phyloP scores from a whole-genome alignment of 441 rosid genomes.

The Arabidopsis lyrata region DNA sequence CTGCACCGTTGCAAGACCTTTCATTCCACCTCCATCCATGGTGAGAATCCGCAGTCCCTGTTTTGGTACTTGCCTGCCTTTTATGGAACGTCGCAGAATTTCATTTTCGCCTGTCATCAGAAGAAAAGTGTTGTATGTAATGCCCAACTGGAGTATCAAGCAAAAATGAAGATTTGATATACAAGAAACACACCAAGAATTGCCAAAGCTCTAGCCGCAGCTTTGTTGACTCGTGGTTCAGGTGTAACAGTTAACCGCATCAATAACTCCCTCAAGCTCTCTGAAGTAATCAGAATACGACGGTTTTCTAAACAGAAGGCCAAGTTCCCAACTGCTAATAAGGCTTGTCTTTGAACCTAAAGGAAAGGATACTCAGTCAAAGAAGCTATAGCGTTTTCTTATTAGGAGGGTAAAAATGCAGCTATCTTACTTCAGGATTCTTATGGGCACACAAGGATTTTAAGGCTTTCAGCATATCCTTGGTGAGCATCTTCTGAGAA shows the following conservation, averaged over 20 bases:
- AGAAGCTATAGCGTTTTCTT: conserved; percentile 27
- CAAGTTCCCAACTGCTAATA: conserved; percentile 93
- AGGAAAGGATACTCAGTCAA: conserved; percentile 42
- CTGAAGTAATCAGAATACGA: conserved; percentile 83
- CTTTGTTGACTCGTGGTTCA: conserved; percentile 88
- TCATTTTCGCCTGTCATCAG: conserved; percentile 89
- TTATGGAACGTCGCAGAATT: conserved; percentile 85
- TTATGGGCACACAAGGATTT: conserved; percentile 82
- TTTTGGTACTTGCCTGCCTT: conserved; percentile 87
- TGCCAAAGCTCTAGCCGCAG: conserved; percentile 98
- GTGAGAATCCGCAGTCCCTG: conserved; percentile 95
- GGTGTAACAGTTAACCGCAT: conserved; percentile 79
- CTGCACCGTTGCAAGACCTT: conserved; percentile 97
- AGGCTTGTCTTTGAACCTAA: conserved; percentile 92
- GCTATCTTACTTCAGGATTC: conserved; percentile 74
- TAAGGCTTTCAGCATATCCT: conserved; percentile 77
- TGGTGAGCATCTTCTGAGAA: conserved; percentile 71
- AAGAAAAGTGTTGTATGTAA: conserved; percentile 37
- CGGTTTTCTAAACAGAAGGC: conserved; percentile 97
- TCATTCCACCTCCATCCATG: conserved; percentile 99
- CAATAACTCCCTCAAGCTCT: conserved; percentile 92
- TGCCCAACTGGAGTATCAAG: not conserved
- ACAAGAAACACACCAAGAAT: conserved; percentile 78
- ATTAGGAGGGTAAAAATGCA: conserved; percentile 18
- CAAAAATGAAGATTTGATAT: conserved; percentile 19